phyloP scores from a whole-genome alignment of 805 yeast genomes.

The Sugiyamaella chiloensis region DNA sequence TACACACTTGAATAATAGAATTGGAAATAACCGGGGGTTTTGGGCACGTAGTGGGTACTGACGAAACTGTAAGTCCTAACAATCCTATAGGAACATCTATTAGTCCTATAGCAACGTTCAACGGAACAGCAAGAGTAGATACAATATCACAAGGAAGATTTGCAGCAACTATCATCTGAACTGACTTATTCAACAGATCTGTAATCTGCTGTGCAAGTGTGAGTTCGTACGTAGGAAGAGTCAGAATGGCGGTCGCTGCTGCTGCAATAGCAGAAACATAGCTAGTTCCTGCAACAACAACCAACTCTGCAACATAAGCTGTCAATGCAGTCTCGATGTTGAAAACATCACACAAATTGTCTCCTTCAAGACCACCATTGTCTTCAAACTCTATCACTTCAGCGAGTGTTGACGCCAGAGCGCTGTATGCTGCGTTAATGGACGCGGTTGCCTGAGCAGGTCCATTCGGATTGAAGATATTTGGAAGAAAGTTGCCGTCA shows the following conservation, averaged over 20 bases:
- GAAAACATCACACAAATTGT: conserved; percentile 2
- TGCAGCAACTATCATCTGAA: conserved; percentile 5
- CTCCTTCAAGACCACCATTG: neutral
- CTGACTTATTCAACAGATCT: neutral
- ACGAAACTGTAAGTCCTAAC: conserved; percentile 8
- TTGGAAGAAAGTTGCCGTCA: neutral
- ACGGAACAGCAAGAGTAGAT: neutral
- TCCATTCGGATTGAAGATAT: neutral
- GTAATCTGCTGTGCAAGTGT: neutral
- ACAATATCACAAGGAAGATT: conserved; percentile 3
- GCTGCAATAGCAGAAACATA: neutral
- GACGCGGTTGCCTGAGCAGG: neutral
- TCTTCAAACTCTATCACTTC: neutral
- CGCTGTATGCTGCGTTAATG: neutral
- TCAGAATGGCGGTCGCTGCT: neutral
- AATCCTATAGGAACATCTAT: neutral
- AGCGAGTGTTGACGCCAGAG: neutral
- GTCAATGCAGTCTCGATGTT: conserved; percentile 4
- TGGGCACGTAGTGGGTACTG: conserved; percentile 3
- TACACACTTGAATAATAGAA: conserved; percentile 1
- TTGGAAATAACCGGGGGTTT: neutral
- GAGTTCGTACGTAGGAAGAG: neutral
- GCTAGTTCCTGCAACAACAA: neutral
- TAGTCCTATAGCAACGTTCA: neutral
- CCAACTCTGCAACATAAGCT: neutral